A percentile compares a stretch with the other conserved stretches of the same genome.
Conservation (phyloP, 2,329 filamentous ascomycete genomes). For the Purpureocillium lavendulum region DNA sequence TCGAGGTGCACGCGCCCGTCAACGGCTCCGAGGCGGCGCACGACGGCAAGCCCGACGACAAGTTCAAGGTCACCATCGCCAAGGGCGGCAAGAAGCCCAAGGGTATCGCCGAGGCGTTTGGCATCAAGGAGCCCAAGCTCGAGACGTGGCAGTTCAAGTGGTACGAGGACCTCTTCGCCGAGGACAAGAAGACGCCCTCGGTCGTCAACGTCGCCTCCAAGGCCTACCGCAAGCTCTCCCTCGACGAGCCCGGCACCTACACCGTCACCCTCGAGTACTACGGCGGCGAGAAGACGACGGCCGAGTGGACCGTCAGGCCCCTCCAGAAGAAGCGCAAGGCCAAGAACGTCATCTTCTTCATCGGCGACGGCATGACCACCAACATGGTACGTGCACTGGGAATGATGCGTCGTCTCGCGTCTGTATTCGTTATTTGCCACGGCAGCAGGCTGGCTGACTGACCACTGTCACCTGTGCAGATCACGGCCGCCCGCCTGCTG, state of each 20-base stretch:
- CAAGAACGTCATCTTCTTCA: conserved; percentile 81
- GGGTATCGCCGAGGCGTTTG: conserved; percentile 58
- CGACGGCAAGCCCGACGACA: conserved; percentile 58
- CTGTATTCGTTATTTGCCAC: no score
- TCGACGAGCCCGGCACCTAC: conserved; percentile 75
- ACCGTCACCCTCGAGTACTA: conserved; percentile 70
- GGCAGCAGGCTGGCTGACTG: conserved; percentile 9
- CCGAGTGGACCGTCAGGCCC: conserved; percentile 70
- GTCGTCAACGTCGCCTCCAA: conserved; percentile 75
- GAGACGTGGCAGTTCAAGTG: conserved; percentile 81
- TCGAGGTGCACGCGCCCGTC: conserved; percentile 73
- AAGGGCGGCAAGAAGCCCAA: conserved; percentile 50
- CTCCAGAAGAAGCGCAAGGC: conserved; percentile 62
- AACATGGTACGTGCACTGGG: conserved; percentile 45
- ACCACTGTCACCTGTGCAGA: conserved; percentile 27
- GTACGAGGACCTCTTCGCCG: conserved; percentile 76
- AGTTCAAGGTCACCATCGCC: conserved; percentile 66
- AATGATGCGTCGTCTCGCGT: neutral
- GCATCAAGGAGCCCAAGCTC: conserved; percentile 58
- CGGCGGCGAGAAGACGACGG: conserved; percentile 59
- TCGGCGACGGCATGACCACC: conserved; percentile 67
- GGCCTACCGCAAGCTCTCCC: conserved; percentile 64
- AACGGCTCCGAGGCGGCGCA: conserved; percentile 76
- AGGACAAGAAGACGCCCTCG: conserved; percentile 59
- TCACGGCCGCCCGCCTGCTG: conserved; percentile 71